Evolutionary conservation across 176 grass and related monocot genomes (phyloP), one percentile per base, ranked within the genome.

Genomic region (Hyparrhenia diplandra): DNA sequence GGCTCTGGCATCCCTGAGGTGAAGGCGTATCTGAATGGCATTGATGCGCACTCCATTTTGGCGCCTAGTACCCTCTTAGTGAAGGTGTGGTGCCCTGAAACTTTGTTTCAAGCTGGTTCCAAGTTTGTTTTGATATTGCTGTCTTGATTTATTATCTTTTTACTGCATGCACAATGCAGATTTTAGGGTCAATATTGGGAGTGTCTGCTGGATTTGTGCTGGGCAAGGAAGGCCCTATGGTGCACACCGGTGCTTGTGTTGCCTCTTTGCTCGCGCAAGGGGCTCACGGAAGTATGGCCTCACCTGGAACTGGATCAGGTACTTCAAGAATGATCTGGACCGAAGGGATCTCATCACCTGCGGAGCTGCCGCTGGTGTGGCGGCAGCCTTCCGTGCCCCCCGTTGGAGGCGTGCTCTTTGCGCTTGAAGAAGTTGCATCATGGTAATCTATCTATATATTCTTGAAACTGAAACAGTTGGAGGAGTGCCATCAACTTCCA

Each of bases 1-100:
- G 92, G 92, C 2, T 94, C 92, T 6, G 92, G 88, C 41, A 94
- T 94, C 78, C 86, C 92, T 58, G 92, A 94, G 86, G 92, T 91
- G 42, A 94, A 94, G 84, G 89, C 92, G 23, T 94, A 91, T 66
- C 71, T 94, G 18, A 91, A 94, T 51, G 92, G 92, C 35, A 59
- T 91, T 8, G 92, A 94, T 63, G 88, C 92, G 2, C 76, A 84
- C 61, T 88, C 92, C 31, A 91, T 91, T 13, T 70, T 94, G 32
- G 88, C 92, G 28, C 92, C 88, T 7, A 85, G 86, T 34, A 94
- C 92, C 63, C 88, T 91, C 72, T 82, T 87, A 1, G 88, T 94
- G 24, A 94, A 94, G 92, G 92, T 88, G 60, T 2, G 18, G 51
- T 10, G 3, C 37, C 62, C 54, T 61, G 5, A 41, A 66, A 66